A percentile compares a stretch with the other conserved stretches of the same genome.
Conservation (phyloP, 306 rosid species). For the Gastrolobium villosum region DNA sequence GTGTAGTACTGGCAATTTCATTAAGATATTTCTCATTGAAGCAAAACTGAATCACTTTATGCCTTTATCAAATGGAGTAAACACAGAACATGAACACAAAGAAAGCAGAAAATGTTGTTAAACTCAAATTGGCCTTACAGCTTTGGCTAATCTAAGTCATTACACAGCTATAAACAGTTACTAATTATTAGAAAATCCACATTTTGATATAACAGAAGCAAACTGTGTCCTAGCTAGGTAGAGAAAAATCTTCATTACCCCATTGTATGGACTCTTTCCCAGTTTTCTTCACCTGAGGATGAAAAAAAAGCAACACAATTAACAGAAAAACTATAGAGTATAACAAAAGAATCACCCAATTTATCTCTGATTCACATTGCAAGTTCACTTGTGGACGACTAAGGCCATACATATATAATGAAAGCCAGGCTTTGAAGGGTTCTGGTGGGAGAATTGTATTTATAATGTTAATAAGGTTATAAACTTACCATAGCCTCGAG, state of each 20-base stretch:
- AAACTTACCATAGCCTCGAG: slow-evolving; percentile 88
- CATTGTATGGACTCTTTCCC: slow-evolving; percentile 93
- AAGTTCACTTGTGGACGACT: slow-evolving; percentile 12
- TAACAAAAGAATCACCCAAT: not conserved
- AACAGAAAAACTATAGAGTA: not conserved
- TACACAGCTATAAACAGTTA: not conserved
- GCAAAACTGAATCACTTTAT: not conserved
- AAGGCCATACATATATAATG: slow-evolving; percentile 10
- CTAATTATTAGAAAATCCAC: not conserved
- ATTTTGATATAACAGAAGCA: not conserved
- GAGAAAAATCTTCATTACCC: slow-evolving; percentile 63
- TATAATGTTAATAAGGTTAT: not conserved
- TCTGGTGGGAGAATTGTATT: not conserved
- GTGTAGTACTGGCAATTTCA: not conserved
- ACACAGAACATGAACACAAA: slow-evolving; percentile 16
- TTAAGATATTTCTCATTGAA: not conserved
- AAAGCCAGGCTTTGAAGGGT: not conserved
- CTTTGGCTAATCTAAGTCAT: not conserved
- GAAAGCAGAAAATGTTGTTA: slow-evolving; percentile 5
- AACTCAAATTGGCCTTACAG: not conserved
- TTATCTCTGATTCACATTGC: not conserved
- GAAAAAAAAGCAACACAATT: not conserved
- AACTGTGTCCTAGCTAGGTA: not conserved
- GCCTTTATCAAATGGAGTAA: not conserved
- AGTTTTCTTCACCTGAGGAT: slow-evolving; percentile 71